Base-by-base conservation (phyloP, 2,329 filamentous ascomycete species). In the Paraphoma sp. region DNA sequence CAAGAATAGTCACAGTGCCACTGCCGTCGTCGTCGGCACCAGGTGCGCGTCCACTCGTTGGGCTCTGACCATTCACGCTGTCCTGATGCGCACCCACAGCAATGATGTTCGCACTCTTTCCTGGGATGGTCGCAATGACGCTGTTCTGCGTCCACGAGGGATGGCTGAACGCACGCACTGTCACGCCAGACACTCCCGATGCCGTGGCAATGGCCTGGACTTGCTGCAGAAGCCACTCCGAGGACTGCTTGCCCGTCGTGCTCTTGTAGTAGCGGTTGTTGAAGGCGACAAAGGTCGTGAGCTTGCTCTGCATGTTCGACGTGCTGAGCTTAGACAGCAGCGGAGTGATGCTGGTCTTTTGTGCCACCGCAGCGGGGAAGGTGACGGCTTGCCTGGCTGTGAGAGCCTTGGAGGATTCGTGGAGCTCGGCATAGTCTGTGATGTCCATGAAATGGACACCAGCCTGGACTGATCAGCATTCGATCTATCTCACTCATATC, bases 21-120 rank as follows among this genome's bases (percentile, higher is more conserved):
- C 89, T 92, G 58, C 93, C 93, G 72, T 97, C 93, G 68, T 97
- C 93, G 67, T 98, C 94, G 7, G 93, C 93, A 45, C 94, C 94
- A 0, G 94, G 94, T 0, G 93, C 93, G 9, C 90, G 85, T 30
- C 96, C 83, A 44, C 93, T 81, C 4, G 88, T 90, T 1, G 93
- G 93, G 14, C 96, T 79, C 80, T 90, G 94, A 40, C 96, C 83
- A 78, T 97, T 97, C 77, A 97, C 93, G 67, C 90, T 95, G 77
- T 98, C 94, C 76, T 96, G 93, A 76, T 97, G 93, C 1, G 93
- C 92, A 53, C 93, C 93, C 62, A 97, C 88, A 16, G 97, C 88
- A 40, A 95, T 84, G 0, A 92, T 97, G 72, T 88, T 89, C 69
- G 94, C 88, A 45, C 85, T 89, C 79, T 89, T 84, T 49, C 94